Evolutionary conservation across 2,329 filamentous ascomycete species (phyloP).

Genomic region (Apiospora pterosperma): DNA sequence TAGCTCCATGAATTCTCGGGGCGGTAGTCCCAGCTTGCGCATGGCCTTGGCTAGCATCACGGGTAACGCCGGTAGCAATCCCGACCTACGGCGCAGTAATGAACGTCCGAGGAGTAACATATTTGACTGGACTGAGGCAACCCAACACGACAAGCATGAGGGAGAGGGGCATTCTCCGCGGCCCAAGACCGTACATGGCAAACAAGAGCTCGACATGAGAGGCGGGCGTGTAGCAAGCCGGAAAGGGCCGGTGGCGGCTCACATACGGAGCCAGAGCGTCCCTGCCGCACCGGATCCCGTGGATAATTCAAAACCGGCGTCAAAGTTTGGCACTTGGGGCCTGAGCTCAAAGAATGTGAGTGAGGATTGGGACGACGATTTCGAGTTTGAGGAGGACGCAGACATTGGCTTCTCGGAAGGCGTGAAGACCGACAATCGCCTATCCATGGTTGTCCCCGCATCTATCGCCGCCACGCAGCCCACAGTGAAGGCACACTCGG

Average conservation of each 20-base stretch:
- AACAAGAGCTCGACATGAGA: constrained; percentile 67
- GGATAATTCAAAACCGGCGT: constrained; percentile 52
- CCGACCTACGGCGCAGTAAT: constrained; percentile 30
- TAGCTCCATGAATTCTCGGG: constrained; percentile 50
- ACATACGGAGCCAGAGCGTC: constrained; percentile 79
- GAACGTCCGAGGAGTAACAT: constrained; percentile 64
- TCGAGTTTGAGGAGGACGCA: constrained; percentile 62
- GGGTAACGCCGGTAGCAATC: constrained; percentile 35
- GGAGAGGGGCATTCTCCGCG: constrained; percentile 56
- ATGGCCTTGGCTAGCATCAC: constrained; percentile 52
- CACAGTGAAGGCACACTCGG: constrained; percentile 78
- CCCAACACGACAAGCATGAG: constrained; percentile 58
- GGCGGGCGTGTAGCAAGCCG: constrained; percentile 66
- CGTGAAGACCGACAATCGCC: constrained; percentile 32
- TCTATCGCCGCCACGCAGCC: constrained; percentile 79
- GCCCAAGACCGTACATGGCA: constrained; percentile 73
- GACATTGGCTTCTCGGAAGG: constrained; percentile 33
- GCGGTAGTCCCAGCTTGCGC: constrained; percentile 51
- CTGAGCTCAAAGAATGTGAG: constrained; percentile 74
- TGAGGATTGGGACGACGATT: constrained; percentile 89
- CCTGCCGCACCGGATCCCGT: constrained; percentile 64
- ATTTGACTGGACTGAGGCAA: constrained; percentile 75
- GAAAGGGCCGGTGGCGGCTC: constrained; percentile 64
- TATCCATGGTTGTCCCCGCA: constrained; percentile 69
- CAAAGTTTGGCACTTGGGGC: constrained; percentile 81